phyloP scores from a whole-genome alignment of 495 filamentous ascomycete genomes.

The Aspergillus taichungensis region DNA sequence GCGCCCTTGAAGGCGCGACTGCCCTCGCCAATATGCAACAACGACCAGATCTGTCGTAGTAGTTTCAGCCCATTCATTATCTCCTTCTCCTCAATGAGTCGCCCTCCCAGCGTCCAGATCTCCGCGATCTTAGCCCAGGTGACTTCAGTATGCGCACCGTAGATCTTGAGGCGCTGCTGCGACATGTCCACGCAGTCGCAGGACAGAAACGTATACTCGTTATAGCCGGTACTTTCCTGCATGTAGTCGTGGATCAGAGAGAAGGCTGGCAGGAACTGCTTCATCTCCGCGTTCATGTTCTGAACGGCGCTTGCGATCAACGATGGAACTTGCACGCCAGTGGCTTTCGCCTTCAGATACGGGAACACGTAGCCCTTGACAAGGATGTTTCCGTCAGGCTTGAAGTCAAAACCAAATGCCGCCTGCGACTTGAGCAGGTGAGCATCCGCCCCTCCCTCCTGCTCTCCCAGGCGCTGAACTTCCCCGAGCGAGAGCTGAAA shows the following conservation, averaged over 20 bases:
- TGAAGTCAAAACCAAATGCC: constrained; percentile 12
- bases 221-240: constrained; percentile 1
- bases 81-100: neutral
- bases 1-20: constrained; percentile 1
- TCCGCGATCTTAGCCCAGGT: constrained; percentile 8
- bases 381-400: neutral
- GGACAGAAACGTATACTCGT: constrained; percentile 6
- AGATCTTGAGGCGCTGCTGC: constrained; percentile 9
- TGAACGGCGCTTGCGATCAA: neutral
- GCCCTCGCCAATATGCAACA: constrained; percentile 1
- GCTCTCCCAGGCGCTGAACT: neutral
- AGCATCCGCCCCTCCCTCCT: neutral
- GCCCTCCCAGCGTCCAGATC: constrained; percentile 13
- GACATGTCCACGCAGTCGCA: constrained; percentile 7
- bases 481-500: neutral
- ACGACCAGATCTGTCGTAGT: constrained; percentile 2
- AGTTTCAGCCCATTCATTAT: constrained; percentile 1
- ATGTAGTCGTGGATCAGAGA: constrained; percentile 4
- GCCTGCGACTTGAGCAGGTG: no score
- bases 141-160: constrained; percentile 7
- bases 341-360: neutral
- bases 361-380: constrained; percentile 15
- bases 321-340: neutral
- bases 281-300: neutral
- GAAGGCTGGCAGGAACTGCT: constrained; percentile 2